Percentiles rank a stretch among this genome's conserved stretches.
Conservation (phyloP, 257 asterid genomes). For the Petunia secreta region DNA sequence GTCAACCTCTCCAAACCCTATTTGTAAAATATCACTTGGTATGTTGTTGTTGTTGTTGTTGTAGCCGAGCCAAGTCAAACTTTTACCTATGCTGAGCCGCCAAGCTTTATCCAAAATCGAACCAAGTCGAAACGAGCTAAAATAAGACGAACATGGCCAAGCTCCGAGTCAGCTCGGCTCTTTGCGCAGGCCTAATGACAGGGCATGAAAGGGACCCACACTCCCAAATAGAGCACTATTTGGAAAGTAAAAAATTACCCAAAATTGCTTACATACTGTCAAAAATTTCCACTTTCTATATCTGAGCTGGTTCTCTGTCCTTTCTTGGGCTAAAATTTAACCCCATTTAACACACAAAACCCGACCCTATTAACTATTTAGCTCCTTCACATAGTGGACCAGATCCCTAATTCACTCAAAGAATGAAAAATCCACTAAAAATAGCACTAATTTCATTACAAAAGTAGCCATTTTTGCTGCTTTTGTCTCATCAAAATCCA, state of each 20-base stretch:
- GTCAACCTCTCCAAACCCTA: no score
- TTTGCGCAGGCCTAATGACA: background rate
- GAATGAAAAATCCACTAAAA: conserved; percentile 16
- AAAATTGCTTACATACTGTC: background rate
- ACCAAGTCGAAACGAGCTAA: no score
- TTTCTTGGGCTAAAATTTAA: conserved; percentile 1
- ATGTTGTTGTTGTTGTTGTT: no score
- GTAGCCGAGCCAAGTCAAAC: no score
- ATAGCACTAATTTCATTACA: background rate
- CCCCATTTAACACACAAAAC: conserved; percentile 7
- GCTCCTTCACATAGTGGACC: background rate
- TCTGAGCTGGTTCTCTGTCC: conserved; percentile 16
- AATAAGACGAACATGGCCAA: no score
- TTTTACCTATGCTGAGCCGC: no score
- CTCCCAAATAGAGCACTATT: no score
- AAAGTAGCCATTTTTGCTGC: background rate
- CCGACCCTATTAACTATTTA: background rate
- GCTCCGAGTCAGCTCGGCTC: no score
- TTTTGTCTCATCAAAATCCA: conserved; percentile 25
- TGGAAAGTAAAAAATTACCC: background rate
- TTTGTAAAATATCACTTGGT: no score
- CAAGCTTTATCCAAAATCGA: no score
- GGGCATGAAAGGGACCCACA: background rate
- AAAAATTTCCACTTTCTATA: background rate
- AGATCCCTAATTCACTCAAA: conserved; percentile 31